Base-by-base conservation (phyloP, 176 grass and related monocot species). In the Lolium perenne region DNA sequence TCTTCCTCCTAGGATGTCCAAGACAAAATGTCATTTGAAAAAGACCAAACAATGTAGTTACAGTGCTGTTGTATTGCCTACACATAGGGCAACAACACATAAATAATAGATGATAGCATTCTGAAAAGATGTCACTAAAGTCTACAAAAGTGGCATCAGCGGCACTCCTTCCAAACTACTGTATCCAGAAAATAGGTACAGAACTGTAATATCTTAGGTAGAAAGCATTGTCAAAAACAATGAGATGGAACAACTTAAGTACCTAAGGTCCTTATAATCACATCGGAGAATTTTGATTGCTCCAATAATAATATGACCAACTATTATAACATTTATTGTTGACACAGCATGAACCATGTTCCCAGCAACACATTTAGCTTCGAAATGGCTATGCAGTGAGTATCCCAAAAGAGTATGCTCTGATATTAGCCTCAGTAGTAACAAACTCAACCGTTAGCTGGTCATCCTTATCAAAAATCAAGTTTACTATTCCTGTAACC, bases 261-360 rank as follows among this genome's bases (percentile, higher is more conserved):
- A 47, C 95, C 95, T 94, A 71, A 83, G 91, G 53, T 86, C 84
- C 50, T 91, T 79, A 88, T 83, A 92, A 90, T 98, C 91, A 83
- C 48, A 46, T 71, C 84, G 85, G 26, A 98, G 91, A 47, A 98
- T 91, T 88, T 98, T 98, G 56, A 95, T 93, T 83, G 95, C 91
- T 90, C 95, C 95, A 14, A 95, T 92, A 71, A 98, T 93, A 85
- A 98, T 98, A 23, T 94, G 68, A 88, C 93, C 93, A 83, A 93
- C 91, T 81, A 98, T 89, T 81, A 43, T 89, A 77, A 93, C 93
- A 92, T 95, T 95, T 21, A 93, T 95, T 75, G 95, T 98, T 74
- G 93, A 93, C 47, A 98, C 95, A 71, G 95, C 93, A 93, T 95
- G 93, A 47, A 98, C 95, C 79, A 98, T 95, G 85, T 98, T 95